Percentiles rank a stretch among this genome's conserved stretches.
phyloP scores from a whole-genome alignment of 139 green algal genomes.

The Pseudopediastrum boryanum region DNA sequence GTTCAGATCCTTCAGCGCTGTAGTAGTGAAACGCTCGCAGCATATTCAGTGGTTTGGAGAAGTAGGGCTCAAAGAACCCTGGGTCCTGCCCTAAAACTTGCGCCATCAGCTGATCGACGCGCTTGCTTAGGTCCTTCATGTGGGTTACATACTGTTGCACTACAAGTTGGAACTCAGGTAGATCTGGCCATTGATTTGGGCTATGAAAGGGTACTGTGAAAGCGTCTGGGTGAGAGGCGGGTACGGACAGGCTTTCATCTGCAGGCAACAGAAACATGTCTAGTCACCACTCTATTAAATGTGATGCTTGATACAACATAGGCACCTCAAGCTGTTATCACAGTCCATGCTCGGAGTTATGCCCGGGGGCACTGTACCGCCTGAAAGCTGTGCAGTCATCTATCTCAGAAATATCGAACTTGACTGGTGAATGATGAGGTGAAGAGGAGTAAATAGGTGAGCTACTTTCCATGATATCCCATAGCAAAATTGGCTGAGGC shows the following conservation, averaged over 20 bases:
- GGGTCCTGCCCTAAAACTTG: neutral
- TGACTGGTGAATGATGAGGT: no score
- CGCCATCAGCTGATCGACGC: neutral
- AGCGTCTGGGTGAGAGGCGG: neutral
- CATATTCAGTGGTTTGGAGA: neutral
- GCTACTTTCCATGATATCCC: no score
- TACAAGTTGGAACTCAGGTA: neutral
- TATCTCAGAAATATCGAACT: no score
- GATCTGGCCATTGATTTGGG: conserved; percentile 3
- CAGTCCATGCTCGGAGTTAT: no score
- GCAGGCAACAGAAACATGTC: no score
- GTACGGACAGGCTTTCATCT: neutral
- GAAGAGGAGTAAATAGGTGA: no score
- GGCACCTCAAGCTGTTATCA: no score
- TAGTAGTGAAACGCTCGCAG: neutral
- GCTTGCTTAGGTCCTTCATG: conserved; percentile 2
- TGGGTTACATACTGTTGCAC: neutral
- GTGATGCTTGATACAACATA: no score
- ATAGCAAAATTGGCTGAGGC: no score
- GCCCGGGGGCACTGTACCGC: no score
- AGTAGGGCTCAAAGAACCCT: neutral
- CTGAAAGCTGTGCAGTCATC: no score
- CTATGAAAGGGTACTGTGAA: conserved; percentile 3
- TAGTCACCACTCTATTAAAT: no score
- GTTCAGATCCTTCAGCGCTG: neutral